phyloP scores from a whole-genome alignment of 768 basidiomycete species.

The Scleroderma citrinum region DNA sequence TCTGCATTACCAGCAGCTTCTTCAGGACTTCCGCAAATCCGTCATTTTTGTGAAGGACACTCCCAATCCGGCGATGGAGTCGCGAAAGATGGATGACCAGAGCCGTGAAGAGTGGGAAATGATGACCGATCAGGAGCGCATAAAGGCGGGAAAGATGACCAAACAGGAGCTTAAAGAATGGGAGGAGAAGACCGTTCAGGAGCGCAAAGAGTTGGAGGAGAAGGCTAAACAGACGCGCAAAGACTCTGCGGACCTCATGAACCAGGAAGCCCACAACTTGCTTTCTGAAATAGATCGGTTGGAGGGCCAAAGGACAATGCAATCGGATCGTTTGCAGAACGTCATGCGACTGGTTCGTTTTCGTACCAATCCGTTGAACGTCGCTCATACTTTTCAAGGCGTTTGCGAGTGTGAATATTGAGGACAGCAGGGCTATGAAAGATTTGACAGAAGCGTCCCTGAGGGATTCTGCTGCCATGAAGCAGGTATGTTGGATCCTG shows the following conservation, averaged over 20 bases:
- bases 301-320: constrained; percentile 21
- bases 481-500: constrained; percentile 13
- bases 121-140: background rate
- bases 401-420: constrained; percentile 54
- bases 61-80: constrained; percentile 44
- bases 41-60: constrained; percentile 44
- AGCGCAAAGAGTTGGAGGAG: background rate
- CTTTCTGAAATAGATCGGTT: constrained; percentile 41
- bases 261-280: constrained; percentile 16
- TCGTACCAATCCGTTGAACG: background rate
- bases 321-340: constrained; percentile 26
- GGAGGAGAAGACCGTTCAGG: background rate
- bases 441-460: constrained; percentile 43
- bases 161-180: background rate
- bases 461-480: constrained; percentile 37
- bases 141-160: background rate
- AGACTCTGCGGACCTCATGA: constrained; percentile 8
- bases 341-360: constrained; percentile 26
- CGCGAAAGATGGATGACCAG: background rate
- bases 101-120: background rate
- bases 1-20: constrained; percentile 46
- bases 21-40: constrained; percentile 49
- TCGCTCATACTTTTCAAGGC: constrained; percentile 32
- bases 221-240: background rate
- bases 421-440: constrained; percentile 50